Conservation (phyloP, 768 basidiomycete species). For the Glaciozyma antarctica region DNA sequence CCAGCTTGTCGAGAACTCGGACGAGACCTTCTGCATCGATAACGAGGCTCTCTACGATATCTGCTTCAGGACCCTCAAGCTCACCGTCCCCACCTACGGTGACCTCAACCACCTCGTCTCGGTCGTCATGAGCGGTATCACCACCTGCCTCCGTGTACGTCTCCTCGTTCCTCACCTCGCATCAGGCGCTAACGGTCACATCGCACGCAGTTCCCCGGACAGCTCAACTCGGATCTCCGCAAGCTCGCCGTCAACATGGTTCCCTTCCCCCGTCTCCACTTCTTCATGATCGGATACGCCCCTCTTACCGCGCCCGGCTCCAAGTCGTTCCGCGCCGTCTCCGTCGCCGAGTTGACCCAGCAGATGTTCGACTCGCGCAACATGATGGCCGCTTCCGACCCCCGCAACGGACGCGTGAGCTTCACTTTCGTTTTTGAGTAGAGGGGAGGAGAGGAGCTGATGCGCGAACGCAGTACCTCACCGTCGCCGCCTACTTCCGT, state of each 20-base stretch:
- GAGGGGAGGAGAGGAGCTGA: not conserved
- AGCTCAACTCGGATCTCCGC: slow-evolving; percentile 95
- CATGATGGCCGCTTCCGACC: slow-evolving; percentile 98
- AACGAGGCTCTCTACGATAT: slow-evolving; percentile 60
- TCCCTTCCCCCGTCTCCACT: slow-evolving; percentile 65
- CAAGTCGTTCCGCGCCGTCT: slow-evolving; percentile 52
- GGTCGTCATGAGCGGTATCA: slow-evolving; percentile 96
- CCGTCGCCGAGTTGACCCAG: slow-evolving; percentile 59
- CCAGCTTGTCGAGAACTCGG: slow-evolving; percentile 98
- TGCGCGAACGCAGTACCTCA: slow-evolving; percentile 55
- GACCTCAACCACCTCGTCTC: slow-evolving; percentile 98
- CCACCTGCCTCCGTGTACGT: slow-evolving; percentile 76
- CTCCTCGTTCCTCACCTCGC: not conserved
- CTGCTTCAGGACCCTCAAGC: slow-evolving; percentile 61
- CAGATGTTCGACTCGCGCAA: slow-evolving; percentile 66
- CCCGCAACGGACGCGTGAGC: slow-evolving; percentile 67
- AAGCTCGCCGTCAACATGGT: slow-evolving; percentile 99
- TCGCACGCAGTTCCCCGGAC: slow-evolving; percentile 70
- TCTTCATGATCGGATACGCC: slow-evolving; percentile 91
- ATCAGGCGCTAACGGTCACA: not conserved
- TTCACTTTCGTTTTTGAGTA: not conserved
- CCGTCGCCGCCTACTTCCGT: slow-evolving; percentile 96
- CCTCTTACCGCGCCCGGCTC: slow-evolving; percentile 58
- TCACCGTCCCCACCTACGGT: slow-evolving; percentile 86
- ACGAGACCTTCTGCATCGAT: slow-evolving; percentile 99